These are phyloP conservation scores for Rhinocladiella mackenziei DNA, from an alignment of 2,329 filamentous ascomycete species.

Conservation along the genomic window DNA sequence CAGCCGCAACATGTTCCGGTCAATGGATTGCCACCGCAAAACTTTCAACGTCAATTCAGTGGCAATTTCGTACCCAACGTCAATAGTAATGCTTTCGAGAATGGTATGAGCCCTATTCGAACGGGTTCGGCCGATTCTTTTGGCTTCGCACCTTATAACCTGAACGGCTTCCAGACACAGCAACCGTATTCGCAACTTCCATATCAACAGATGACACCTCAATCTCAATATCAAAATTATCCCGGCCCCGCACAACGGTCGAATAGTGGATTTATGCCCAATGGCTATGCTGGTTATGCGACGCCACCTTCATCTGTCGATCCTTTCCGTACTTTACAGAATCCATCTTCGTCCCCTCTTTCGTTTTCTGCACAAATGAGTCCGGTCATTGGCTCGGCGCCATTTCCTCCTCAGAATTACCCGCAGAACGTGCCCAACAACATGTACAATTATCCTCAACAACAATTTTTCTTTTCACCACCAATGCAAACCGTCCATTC, in stretches of 20 bases:
- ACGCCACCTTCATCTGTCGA: conserved; percentile 40
- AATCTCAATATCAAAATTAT: conserved; percentile 57
- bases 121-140: conserved; percentile 35
- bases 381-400: conserved; percentile 43
- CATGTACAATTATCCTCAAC: conserved; percentile 52
- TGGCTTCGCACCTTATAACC: conserved; percentile 39
- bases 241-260: conserved; percentile 45
- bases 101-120: conserved; percentile 35
- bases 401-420: conserved; percentile 44
- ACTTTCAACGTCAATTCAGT: conserved; percentile 42
- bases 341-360: conserved; percentile 37
- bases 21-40: conserved; percentile 31
- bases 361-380: conserved; percentile 38
- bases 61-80: conserved; percentile 39
- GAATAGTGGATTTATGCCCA: conserved; percentile 43
- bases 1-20: conserved; percentile 37
- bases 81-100: conserved; percentile 37
- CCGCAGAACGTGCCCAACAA: conserved; percentile 43
- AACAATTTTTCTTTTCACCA: conserved; percentile 35
- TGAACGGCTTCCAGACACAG: conserved; percentile 37
- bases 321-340: conserved; percentile 40
- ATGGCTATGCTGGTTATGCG: conserved; percentile 43
- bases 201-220: conserved; percentile 42
- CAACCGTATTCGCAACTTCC: conserved; percentile 39
- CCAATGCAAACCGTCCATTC: conserved; percentile 42